Percentiles rank a stretch among this genome's conserved stretches.
Conservation (phyloP, 2,329 filamentous ascomycete genomes). For the Pseudogymnoascus sp. region DNA sequence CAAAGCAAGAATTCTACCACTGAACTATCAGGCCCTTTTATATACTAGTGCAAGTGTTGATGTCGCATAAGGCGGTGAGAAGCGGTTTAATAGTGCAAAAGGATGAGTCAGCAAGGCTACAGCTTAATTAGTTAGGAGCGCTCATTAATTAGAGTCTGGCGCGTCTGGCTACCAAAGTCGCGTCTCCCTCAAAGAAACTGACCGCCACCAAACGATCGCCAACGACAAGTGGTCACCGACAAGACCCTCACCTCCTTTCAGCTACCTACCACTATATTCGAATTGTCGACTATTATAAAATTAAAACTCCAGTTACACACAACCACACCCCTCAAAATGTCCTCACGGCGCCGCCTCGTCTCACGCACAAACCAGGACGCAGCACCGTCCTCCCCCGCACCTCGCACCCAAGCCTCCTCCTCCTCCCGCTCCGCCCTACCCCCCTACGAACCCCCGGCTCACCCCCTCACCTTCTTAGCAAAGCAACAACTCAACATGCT, state of each 20-base stretch:
- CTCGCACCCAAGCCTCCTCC: background rate
- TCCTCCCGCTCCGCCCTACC: slow-evolving; percentile 28
- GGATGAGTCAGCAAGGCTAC: background rate
- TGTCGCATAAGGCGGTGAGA: too few species aligned
- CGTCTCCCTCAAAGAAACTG: background rate
- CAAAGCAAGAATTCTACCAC: slow-evolving; percentile 7
- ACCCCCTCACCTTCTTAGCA: slow-evolving; percentile 40
- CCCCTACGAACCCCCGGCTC: slow-evolving; percentile 43
- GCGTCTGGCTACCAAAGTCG: background rate
- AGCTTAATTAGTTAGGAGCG: background rate
- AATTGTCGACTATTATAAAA: background rate
- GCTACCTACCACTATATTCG: background rate
- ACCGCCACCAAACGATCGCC: background rate
- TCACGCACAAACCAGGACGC: slow-evolving; percentile 3
- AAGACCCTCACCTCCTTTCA: background rate
- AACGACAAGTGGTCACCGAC: background rate
- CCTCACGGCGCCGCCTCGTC: background rate
- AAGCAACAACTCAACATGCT: slow-evolving; percentile 39
- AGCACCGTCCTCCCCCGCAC: background rate
- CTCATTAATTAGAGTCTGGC: background rate
- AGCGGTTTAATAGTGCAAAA: too few species aligned
- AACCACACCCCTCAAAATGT: background rate
- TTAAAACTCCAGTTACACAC: background rate
- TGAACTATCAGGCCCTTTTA: background rate
- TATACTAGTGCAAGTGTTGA: too few species aligned